phyloP scores from a whole-genome alignment of 257 asterid genomes.

The Thymus mandschuricus region DNA sequence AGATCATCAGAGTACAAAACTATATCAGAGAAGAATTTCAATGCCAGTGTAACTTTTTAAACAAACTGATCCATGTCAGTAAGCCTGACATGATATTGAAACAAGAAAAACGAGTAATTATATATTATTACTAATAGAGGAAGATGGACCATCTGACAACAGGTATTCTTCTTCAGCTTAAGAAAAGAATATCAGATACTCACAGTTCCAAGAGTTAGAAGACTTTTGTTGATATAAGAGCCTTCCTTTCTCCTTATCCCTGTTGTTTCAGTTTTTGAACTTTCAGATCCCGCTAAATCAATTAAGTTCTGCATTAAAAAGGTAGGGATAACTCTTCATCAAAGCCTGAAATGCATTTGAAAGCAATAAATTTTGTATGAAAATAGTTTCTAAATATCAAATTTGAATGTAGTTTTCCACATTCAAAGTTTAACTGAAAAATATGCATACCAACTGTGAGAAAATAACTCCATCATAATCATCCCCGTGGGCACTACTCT shows the following conservation, averaged over 20 bases:
- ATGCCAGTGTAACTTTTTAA: slow-evolving; percentile 5
- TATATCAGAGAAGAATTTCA: slow-evolving; percentile 12
- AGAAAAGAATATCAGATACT: slow-evolving; percentile 33
- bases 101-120: slow-evolving; percentile 10
- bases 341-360: slow-evolving; percentile 22
- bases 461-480: slow-evolving; percentile 96
- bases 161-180: not conserved
- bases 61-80: not conserved
- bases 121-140: not conserved
- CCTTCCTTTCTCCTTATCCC: slow-evolving; percentile 98
- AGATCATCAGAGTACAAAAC: slow-evolving; percentile 23
- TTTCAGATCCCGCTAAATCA: slow-evolving; percentile 98
- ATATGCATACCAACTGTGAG: slow-evolving; percentile 84
- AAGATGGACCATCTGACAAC: not conserved
- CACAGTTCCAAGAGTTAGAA: slow-evolving; percentile 98
- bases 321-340: slow-evolving; percentile 20
- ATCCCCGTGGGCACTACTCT: slow-evolving; percentile 95
- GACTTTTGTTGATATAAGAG: slow-evolving; percentile 97
- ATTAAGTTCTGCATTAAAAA: slow-evolving; percentile 72
- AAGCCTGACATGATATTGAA: slow-evolving; percentile 11
- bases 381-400: not conserved
- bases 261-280: slow-evolving; percentile 97
- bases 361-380: slow-evolving; percentile 8
- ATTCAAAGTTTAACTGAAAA: slow-evolving; percentile 29
- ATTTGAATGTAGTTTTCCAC: not conserved